A percentile compares a stretch with the other conserved stretches of the same genome.
phyloP scores from a whole-genome alignment of 179 eudicot species.

The Corrigiola litoralis region DNA sequence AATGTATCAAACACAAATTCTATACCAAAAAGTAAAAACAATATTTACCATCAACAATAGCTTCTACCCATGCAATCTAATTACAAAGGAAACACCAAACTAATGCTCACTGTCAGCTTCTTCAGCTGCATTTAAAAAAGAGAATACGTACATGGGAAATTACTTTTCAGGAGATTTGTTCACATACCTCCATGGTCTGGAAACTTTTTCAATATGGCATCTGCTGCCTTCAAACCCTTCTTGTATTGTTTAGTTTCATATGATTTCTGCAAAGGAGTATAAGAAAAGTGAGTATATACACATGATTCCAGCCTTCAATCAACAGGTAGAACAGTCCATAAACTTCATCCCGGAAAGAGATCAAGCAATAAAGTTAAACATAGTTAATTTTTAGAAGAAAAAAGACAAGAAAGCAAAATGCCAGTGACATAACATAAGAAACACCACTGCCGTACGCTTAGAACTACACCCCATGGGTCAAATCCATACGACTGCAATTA shows the following conservation, averaged over 20 bases:
- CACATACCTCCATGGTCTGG: conserved; percentile 97
- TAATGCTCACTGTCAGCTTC: neutral
- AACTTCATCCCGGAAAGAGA: neutral
- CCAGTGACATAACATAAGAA: too few relatives aligned
- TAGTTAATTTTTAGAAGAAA: too few relatives aligned
- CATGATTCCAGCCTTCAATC: neutral
- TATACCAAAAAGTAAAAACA: neutral
- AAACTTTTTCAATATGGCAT: conserved; percentile 89
- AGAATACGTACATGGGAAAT: neutral
- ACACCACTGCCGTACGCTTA: too few relatives aligned
- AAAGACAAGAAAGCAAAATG: too few relatives aligned
- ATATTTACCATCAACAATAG: neutral
- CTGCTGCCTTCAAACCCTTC: conserved; percentile 98
- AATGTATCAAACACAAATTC: neutral
- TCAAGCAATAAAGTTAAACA: too few relatives aligned
- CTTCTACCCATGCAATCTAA: conserved; percentile 1
- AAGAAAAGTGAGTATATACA: neutral
- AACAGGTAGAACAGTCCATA: neutral
- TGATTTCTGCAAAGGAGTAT: conserved; percentile 58
- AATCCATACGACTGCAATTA: too few relatives aligned
- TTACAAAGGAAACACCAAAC: neutral
- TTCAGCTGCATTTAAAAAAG: neutral
- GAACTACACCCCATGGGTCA: too few relatives aligned
- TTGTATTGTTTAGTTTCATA: conserved; percentile 97
- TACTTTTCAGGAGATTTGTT: neutral